Conservation (phyloP, 2,329 filamentous ascomycete genomes). For the Blastomyces percursus region DNA sequence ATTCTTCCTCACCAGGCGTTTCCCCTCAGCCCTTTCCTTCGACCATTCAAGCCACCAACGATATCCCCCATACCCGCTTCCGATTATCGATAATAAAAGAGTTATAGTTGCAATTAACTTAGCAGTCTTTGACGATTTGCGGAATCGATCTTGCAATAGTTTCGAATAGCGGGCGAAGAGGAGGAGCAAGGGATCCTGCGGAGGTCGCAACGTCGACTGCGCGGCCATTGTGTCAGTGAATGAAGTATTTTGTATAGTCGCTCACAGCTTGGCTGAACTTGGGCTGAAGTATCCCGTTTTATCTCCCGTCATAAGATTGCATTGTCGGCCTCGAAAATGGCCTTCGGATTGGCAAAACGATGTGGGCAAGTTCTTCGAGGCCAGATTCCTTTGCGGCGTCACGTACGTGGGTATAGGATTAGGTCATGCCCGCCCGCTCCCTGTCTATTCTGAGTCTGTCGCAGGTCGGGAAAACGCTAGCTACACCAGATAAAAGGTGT, state of each 20-base stretch:
- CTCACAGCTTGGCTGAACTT: background rate
- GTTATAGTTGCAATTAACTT: conserved; percentile 66
- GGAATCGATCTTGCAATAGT: conserved; percentile 42
- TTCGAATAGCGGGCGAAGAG: conserved; percentile 45
- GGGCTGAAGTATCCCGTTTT: background rate
- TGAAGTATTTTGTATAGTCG: background rate
- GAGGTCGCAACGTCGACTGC: conserved; percentile 67
- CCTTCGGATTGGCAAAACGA: background rate
- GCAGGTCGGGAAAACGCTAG: background rate
- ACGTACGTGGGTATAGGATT: background rate
- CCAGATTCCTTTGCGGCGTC: background rate
- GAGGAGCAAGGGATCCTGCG: conserved; percentile 53
- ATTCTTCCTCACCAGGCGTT: conserved; percentile 74
- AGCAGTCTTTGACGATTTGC: conserved; percentile 56
- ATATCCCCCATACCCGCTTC: conserved; percentile 65
- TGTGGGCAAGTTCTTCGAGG: background rate
- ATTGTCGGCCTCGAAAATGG: background rate
- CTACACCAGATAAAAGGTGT: background rate
- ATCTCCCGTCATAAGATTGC: background rate
- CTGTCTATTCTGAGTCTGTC: background rate
- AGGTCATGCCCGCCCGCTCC: background rate
- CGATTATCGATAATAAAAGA: conserved; percentile 66
- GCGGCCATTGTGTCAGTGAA: conserved; percentile 54
- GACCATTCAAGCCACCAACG: conserved; percentile 62
- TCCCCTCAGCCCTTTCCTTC: conserved; percentile 71